Evolutionary conservation across 2,329 filamentous ascomycete species (phyloP).

Genomic region (Aspergillus sp.): DNA sequence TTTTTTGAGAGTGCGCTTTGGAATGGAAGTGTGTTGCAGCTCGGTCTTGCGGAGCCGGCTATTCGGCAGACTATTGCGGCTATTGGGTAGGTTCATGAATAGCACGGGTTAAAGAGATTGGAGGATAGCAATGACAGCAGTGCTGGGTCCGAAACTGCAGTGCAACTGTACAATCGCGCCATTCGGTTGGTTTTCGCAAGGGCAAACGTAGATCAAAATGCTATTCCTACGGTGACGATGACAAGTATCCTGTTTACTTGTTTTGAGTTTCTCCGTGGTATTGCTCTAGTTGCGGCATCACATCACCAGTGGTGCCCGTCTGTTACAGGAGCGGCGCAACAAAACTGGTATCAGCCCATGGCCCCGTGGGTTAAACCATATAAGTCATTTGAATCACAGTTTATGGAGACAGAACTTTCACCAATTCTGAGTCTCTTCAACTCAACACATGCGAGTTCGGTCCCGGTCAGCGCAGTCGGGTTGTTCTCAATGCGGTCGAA

Average conservation of each 20-base stretch:
- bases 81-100: not conserved
- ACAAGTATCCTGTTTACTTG: not conserved
- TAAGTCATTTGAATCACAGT: too few species aligned
- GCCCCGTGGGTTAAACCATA: too few species aligned
- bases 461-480: too few species aligned
- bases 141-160: not conserved
- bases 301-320: not conserved
- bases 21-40: not conserved
- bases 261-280: not conserved
- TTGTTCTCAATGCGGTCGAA: too few species aligned
- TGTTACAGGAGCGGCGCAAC: too few species aligned
- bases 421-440: too few species aligned
- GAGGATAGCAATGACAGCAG: not conserved
- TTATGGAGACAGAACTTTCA: too few species aligned
- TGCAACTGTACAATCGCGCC: not conserved
- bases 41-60: not conserved
- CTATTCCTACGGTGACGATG: not conserved
- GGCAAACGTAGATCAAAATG: not conserved
- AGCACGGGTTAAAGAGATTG: not conserved
- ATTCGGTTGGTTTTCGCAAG: not conserved
- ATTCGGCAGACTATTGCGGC: not conserved
- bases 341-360: too few species aligned
- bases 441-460: too few species aligned
- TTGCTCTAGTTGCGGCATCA: not conserved
- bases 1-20: too few species aligned